Base-by-base conservation (phyloP, 148 eudicot genomes). In the Chenopodium album region DNA sequence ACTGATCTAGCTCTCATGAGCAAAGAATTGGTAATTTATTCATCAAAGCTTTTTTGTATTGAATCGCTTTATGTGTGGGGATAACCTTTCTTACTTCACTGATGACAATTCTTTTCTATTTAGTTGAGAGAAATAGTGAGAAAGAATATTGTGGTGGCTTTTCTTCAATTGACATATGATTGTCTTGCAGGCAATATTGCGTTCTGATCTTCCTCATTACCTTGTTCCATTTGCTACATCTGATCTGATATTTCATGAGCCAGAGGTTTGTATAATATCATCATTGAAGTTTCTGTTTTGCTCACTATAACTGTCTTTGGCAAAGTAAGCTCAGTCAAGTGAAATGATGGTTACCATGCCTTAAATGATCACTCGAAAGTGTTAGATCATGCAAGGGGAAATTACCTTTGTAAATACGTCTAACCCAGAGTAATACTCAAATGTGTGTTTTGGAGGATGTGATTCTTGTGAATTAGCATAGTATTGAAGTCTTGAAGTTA, bases 131-230 rank as follows among this genome's bases (percentile, higher is more conserved):
- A 69, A 69, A 23, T 34, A 14, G 37, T 34, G 73, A 22, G 1
- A 62, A 22, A 20, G 23, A n/a, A 56, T 19, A 17, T 13, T n/a
- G 22, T 62, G 2, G 52, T 67, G 22, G 41, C 31, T 48, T 22
- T 22, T 41, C 59, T 64, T 37, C 9, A 32, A n/a, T 16, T 68
- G 76, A 75, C 67, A 26, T 41, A 47, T 41, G 32, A 52, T 54
- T 50, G 34, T 80, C 77, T 76, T 88, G 85, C 94, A 96, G 99
- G 99, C 94, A 71, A 82, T 91, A 87, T 83, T 96, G 74, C 97
- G 98, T 29, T 90, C 92, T 54, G 98, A 96, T 88, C 99, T 96
- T 83, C 99, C 99, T 69, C 73, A 71, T 82, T 92, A 96, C 87
- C 92, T 96, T 89, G 98, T 96, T 79, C 99, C 99, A 29, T 96